phyloP scores from a whole-genome alignment of 2,329 filamentous ascomycete species.

The Albophoma yamanashiensis region DNA sequence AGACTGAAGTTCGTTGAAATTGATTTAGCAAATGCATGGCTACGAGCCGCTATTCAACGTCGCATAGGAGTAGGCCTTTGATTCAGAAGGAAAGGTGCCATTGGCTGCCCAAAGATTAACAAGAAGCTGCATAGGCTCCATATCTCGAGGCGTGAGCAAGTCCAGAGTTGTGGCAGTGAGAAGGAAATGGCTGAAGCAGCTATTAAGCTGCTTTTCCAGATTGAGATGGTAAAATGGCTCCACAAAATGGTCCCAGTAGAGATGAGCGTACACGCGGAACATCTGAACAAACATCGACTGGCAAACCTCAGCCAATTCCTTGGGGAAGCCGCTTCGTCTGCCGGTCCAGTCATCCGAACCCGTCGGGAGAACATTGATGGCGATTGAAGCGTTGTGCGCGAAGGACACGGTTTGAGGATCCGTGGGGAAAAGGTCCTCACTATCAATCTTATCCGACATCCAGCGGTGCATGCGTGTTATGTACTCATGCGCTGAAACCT shows the following conservation, averaged over 20 bases:
- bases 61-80: slow-evolving; percentile 47
- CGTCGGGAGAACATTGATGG: not conserved
- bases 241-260: slow-evolving; percentile 88
- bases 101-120: slow-evolving; percentile 82
- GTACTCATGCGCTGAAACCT: slow-evolving; percentile 81
- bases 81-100: slow-evolving; percentile 66
- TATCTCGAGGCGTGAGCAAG: slow-evolving; percentile 71
- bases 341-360: slow-evolving; percentile 62
- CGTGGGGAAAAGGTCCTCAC: slow-evolving; percentile 74
- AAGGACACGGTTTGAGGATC: slow-evolving; percentile 57
- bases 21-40: not conserved
- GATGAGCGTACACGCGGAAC: slow-evolving; percentile 90
- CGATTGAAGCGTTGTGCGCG: slow-evolving; percentile 38
- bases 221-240: slow-evolving; percentile 71
- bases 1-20: not conserved
- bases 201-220: slow-evolving; percentile 66
- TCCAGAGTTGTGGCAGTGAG: slow-evolving; percentile 65
- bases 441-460: slow-evolving; percentile 87
- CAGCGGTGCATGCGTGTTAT: slow-evolving; percentile 88
- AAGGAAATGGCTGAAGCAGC: slow-evolving; percentile 72
- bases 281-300: slow-evolving; percentile 89
- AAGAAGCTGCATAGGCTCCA: slow-evolving; percentile 84
- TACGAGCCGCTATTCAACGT: slow-evolving; percentile 26
- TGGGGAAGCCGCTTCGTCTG: slow-evolving; percentile 78
- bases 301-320: slow-evolving; percentile 73